These are phyloP conservation scores for Ceratocystis huliohia DNA, from an alignment of 2,329 filamentous ascomycete genomes.

Conservation along the genomic window DNA sequence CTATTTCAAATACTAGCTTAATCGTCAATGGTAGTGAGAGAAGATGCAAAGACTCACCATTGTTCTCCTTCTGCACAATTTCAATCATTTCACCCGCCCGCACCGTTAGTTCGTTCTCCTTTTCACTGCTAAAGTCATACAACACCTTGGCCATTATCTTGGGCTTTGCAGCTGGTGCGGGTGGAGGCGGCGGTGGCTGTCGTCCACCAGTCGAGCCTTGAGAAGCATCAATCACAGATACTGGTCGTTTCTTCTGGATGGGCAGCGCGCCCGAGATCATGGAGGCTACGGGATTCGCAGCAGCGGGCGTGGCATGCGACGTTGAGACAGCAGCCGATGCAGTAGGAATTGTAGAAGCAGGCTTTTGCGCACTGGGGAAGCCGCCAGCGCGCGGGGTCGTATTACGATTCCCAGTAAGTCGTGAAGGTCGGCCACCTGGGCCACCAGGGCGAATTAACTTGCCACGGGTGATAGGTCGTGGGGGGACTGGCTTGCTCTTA, in stretches of 20 bases:
- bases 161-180: slow-evolving; percentile 41
- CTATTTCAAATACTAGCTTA: slow-evolving; percentile 22
- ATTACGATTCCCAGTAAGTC: slow-evolving; percentile 43
- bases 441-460: slow-evolving; percentile 85
- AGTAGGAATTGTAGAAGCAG: slow-evolving; percentile 24
- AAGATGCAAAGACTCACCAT: slow-evolving; percentile 51
- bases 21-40: background rate
- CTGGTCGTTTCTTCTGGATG: slow-evolving; percentile 19
- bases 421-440: slow-evolving; percentile 68
- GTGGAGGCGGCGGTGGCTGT: slow-evolving; percentile 45
- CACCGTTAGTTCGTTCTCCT: slow-evolving; percentile 73
- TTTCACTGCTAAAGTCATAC: slow-evolving; percentile 82
- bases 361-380: slow-evolving; percentile 24
- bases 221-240: slow-evolving; percentile 22
- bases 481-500: slow-evolving; percentile 71
- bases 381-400: slow-evolving; percentile 34
- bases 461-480: slow-evolving; percentile 82
- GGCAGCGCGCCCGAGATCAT: slow-evolving; percentile 9
- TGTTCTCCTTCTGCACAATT: slow-evolving; percentile 86
- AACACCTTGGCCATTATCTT: slow-evolving; percentile 79
- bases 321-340: slow-evolving; percentile 22
- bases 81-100: slow-evolving; percentile 69
- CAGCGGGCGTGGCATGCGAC: slow-evolving; percentile 22
- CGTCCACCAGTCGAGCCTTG: slow-evolving; percentile 20
- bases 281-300: slow-evolving; percentile 14